These are phyloP conservation scores for Scedosporium boydii DNA, from an alignment of 2,329 filamentous ascomycete species.

Conservation along the genomic window DNA sequence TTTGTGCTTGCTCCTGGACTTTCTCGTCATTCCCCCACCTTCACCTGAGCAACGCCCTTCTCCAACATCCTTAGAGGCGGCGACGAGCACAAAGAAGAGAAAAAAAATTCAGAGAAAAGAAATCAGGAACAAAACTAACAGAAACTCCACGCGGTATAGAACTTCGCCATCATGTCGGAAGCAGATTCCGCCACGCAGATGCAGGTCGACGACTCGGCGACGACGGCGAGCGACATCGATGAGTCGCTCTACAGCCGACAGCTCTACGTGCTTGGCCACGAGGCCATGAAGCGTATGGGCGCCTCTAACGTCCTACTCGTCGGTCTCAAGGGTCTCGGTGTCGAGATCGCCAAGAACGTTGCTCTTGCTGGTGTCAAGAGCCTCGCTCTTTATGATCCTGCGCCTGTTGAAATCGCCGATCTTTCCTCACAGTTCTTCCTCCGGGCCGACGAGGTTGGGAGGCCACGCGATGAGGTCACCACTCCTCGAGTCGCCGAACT, in stretches of 20 bases:
- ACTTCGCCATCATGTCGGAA: slow-evolving; percentile 40
- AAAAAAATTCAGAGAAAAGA: not conserved
- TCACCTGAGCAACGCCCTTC: not conserved
- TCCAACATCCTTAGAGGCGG: not conserved
- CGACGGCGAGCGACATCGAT: slow-evolving; percentile 54
- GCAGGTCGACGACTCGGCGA: slow-evolving; percentile 48
- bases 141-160: slow-evolving; percentile 22
- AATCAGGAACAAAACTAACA: not conserved
- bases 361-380: slow-evolving; percentile 97
- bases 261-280: slow-evolving; percentile 61
- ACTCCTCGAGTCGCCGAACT: slow-evolving; percentile 86
- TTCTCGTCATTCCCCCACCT: not conserved
- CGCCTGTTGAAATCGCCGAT: slow-evolving; percentile 73
- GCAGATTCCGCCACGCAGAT: slow-evolving; percentile 55
- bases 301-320: slow-evolving; percentile 90
- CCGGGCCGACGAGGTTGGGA: slow-evolving; percentile 76
- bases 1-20: not conserved
- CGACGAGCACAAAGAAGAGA: not conserved
- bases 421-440: slow-evolving; percentile 98
- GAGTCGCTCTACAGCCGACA: slow-evolving; percentile 67
- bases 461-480: slow-evolving; percentile 78
- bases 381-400: slow-evolving; percentile 83
- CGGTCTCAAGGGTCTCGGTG: slow-evolving; percentile 86
- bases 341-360: slow-evolving; percentile 98
- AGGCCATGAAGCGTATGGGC: slow-evolving; percentile 98